Evolutionary conservation across 495 filamentous ascomycete genomes (phyloP), one percentile per base, ranked within the genome.

Genomic region (Pseudomonodictys pantanalensis): DNA sequence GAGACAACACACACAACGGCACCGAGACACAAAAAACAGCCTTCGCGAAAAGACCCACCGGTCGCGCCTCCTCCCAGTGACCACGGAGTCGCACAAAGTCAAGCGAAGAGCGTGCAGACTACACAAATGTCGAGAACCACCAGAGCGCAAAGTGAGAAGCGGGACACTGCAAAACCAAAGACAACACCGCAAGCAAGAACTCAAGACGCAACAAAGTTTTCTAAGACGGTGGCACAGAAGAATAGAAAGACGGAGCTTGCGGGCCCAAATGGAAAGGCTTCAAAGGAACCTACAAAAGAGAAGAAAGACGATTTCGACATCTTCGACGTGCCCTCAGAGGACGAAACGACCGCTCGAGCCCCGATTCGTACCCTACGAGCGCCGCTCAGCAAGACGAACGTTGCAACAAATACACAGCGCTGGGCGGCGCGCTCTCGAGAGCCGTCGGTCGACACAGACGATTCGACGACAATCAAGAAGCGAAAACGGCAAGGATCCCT

Each of bases 281-380:
- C 22, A 25, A 17, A 20, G 35, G 38, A 43, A 28, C 18, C 45
- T 2, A 3, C 42, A 18, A 18, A n/a, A 18, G 15, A 12, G 20
- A 5, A 15, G 38, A n/a, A 12, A 12, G 11, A 39, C n/a, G 59
- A 59, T 28, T 17, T 30, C 10, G 59, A 60, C 30, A 53, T 67
- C 20, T 67, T 64, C 51, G 64, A 67, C 35, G 51, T 67, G 2
- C 64, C 64, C 1, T 56, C 60, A 24, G 64, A 64, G 10, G 60
- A 60, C 10, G 64, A 60, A 6, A 17, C 22, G 12, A 30, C 53
- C 12, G 15, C 28, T n/a, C 51, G 17, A 26, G 49, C 38, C 9
- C 23, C 56, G 32, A 35, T 35, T 12, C 44, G 28, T 24, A 6
- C 52, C n/a, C 45, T 56, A 20, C 58, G 38, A 9, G 42, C 39